Base-by-base conservation (phyloP, 1,284 basidiomycete species). In the Apiotrichum akiyoshidainum region DNA sequence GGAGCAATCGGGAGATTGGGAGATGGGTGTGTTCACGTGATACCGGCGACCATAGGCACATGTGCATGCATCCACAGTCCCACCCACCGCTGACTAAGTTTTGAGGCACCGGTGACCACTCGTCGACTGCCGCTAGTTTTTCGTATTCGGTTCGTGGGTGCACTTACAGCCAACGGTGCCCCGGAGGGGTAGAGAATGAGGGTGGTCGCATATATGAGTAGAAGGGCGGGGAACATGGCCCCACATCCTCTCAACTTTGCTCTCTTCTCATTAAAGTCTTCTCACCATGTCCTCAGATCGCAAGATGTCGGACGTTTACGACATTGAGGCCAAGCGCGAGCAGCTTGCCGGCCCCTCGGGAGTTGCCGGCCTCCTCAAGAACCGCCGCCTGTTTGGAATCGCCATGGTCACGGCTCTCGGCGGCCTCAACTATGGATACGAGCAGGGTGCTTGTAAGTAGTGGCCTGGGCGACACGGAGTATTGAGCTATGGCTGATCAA, bases 351-450 rank as follows among this genome's bases (percentile, higher is more conserved):
- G 60, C 6, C 57, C 59, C 1, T n/a, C 52, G 3, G 66, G 66
- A 13, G 56, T 61, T 6, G 47, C 61, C 5, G 66, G 66, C 12
- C 57, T 67, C 2, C 17, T 67, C 22, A 46, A 35, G 31, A 67
- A 65, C 48, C 26, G 16, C 5, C 59, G 64, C 35, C 58, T 63
- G 17, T 49, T 63, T 17, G 53, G 47, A 41, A 65, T 67, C 50
- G 47, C 57, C 11, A 52, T 65, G 48, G 59, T 65, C 22, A 61
- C 61, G 14, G 54, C 60, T 5, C 49, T 65, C 9, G 66, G 64
- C 16, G 66, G 64, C 37, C 53, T 67, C 17, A 58, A 57, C 59
- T 66, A 64, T 46, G 61, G 60, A 4, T 67, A 64, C 49, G 55
- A 66, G 45, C 63, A 66, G 46, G 63, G 63, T 14, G 52, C 52